These are phyloP conservation scores for Botrytis paeoniae DNA, from an alignment of 2,329 filamentous ascomycete species.

Conservation along the genomic window DNA sequence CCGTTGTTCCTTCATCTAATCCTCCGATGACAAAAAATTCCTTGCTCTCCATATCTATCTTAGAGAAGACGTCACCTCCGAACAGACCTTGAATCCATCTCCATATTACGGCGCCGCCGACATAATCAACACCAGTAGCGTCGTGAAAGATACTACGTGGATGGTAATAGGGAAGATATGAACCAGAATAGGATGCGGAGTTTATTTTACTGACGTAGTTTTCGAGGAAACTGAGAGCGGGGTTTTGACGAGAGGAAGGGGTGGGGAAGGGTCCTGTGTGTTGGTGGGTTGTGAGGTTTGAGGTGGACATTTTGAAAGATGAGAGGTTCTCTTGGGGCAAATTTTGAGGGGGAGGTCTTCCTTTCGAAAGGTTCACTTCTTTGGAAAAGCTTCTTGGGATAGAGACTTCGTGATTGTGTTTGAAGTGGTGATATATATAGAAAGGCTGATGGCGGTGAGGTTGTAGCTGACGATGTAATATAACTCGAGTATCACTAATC, in stretches of 20 bases:
- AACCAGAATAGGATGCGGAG: not conserved
- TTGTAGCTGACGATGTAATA: not conserved
- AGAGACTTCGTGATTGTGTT: too few relatives aligned
- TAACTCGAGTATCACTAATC: not conserved
- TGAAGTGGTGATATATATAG: not conserved
- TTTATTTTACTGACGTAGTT: slow-evolving; percentile 5
- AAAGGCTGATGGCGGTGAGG: not conserved
- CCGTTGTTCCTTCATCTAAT: not conserved
- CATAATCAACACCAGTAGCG: slow-evolving; percentile 14
- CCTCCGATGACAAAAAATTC: slow-evolving; percentile 3
- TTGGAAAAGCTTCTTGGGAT: too few relatives aligned
- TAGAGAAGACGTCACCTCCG: not conserved
- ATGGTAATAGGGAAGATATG: slow-evolving; percentile 16
- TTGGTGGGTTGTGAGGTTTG: not conserved
- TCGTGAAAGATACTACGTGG: slow-evolving; percentile 6
- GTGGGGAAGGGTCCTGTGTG: slow-evolving; percentile 5
- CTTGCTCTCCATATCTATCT: slow-evolving; percentile 13
- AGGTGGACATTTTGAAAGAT: not conserved
- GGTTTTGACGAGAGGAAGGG: not conserved
- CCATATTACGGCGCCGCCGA: slow-evolving; percentile 2
- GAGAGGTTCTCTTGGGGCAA: too few relatives aligned
- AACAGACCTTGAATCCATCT: slow-evolving; percentile 16
- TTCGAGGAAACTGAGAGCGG: slow-evolving; percentile 9
- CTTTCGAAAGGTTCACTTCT: too few relatives aligned
- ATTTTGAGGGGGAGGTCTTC: not conserved